These are phyloP conservation scores for Euphrasia arctica DNA, from an alignment of 305 asterid genomes.

Conservation along the genomic window DNA sequence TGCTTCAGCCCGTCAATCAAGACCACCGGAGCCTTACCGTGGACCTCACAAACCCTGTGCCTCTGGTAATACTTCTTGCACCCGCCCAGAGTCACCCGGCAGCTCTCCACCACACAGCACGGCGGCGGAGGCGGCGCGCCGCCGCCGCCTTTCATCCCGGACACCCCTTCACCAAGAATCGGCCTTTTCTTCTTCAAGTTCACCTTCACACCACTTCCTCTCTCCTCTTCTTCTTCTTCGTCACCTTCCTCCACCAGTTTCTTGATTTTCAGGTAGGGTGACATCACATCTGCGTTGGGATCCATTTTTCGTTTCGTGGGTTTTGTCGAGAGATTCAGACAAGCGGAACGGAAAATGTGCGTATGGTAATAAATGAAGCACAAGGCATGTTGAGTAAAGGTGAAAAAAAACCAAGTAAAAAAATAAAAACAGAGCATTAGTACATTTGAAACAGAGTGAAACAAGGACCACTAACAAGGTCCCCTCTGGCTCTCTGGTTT, in stretches of 20 bases:
- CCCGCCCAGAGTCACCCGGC: constrained; percentile 35
- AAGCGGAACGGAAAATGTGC: not conserved
- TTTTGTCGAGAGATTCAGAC: not conserved
- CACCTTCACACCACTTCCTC: constrained; percentile 4
- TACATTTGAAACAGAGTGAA: not conserved
- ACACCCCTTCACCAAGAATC: constrained; percentile 29
- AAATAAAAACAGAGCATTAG: constrained; percentile 10
- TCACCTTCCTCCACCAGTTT: constrained; percentile 21
- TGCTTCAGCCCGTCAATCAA: constrained; percentile 41
- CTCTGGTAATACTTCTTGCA: constrained; percentile 50
- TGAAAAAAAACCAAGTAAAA: not conserved
- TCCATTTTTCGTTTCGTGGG: constrained; percentile 10
- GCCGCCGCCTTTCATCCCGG: constrained; percentile 19
- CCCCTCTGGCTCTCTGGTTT: too few relatives aligned
- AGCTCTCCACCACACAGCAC: constrained; percentile 47
- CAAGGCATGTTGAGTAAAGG: constrained; percentile 26
- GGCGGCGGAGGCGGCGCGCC: constrained; percentile 19
- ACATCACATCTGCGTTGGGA: constrained; percentile 19
- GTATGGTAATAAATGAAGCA: constrained; percentile 27
- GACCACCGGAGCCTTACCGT: constrained; percentile 50
- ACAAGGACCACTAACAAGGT: too few relatives aligned
- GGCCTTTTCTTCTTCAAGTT: constrained; percentile 34
- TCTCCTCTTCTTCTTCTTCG: constrained; percentile 16
- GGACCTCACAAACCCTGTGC: constrained; percentile 56
- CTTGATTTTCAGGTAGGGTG: constrained; percentile 28